Evolutionary conservation across 495 filamentous ascomycete genomes (phyloP).

Genomic region (Elasticomyces elasticus): DNA sequence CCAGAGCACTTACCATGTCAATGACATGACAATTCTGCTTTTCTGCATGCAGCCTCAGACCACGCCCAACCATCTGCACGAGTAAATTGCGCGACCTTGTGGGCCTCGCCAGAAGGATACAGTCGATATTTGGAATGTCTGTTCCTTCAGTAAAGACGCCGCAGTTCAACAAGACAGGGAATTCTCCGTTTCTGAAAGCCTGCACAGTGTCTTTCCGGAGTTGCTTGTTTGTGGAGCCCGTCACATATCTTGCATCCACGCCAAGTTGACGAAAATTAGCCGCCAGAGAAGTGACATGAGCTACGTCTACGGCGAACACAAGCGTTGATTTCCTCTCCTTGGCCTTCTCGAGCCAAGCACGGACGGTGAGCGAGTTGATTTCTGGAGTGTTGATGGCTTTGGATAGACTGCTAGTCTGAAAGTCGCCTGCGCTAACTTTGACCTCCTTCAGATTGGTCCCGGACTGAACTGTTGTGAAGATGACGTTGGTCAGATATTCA

Average conservation of each 20-base stretch:
- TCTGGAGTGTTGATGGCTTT: slow-evolving; percentile 66
- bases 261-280: slow-evolving; percentile 63
- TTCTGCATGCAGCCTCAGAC: slow-evolving; percentile 67
- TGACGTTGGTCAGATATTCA: slow-evolving; percentile 69
- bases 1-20: slow-evolving; percentile 82
- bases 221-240: slow-evolving; percentile 57
- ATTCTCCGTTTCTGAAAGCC: slow-evolving; percentile 64
- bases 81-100: slow-evolving; percentile 84
- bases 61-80: slow-evolving; percentile 95
- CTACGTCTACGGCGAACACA: slow-evolving; percentile 84
- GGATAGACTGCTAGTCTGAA: slow-evolving; percentile 62
- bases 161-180: slow-evolving; percentile 85
- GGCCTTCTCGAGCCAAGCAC: slow-evolving; percentile 74
- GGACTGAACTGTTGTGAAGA: slow-evolving; percentile 86
- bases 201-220: slow-evolving; percentile 58
- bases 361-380: slow-evolving; percentile 71
- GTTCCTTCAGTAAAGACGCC: slow-evolving; percentile 95
- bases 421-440: slow-evolving; percentile 61
- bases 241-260: slow-evolving; percentile 75
- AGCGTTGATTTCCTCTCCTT: slow-evolving; percentile 67
- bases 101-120: slow-evolving; percentile 76
- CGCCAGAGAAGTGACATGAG: slow-evolving; percentile 65
- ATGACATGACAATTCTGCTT: slow-evolving; percentile 92
- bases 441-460: slow-evolving; percentile 66
- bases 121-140: slow-evolving; percentile 96